Base-by-base conservation (phyloP, 73 alveolate species). In the Tetrahymena thermophila region DNA sequence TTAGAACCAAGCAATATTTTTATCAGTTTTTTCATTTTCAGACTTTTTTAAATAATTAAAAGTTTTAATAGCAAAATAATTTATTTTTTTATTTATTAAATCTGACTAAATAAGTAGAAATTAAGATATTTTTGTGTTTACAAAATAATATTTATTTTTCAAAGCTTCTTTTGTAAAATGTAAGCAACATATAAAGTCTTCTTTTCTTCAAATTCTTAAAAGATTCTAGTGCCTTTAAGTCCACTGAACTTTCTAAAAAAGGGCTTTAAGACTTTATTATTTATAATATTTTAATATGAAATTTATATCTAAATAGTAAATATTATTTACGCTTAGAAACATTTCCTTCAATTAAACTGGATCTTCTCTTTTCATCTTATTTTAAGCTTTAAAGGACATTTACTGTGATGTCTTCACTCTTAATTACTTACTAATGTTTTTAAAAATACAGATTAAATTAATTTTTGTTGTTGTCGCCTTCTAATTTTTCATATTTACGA, bases 191-290 rank as follows among this genome's bases (percentile, higher is more conserved):
- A 96, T 17, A 96, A 57, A 50, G 98, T 56, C 93, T 44, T 37
- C 83, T 96, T 85, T 37, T 85, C 56, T 84, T 93, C 57, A 21
- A 96, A 85, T 43, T 96, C 96, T 43, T 43, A 40, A 85, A 35
- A 96, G 10, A 96, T 96, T 40, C 95, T 83, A n/a, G 97, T 85
- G 21, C 96, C 94, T 93, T 96, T 57, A 21, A 93, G 93, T 28
- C 98, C 98, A 94, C 97, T 95, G 58, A 96, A 96, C 56, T 96
- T 96, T 83, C 89, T 95, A 28, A 96, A 94, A 71, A 96, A 71
- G 28, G 89, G 93, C 85, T 94, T 94, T 16, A 94, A 95, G 6
- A 94, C 93, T 84, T 31, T 83, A 3, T 58, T 56, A 35, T 58
- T 94, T 19, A 25, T 50, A 50, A 19, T 50, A 50, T 15, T 50